Evolutionary conservation across 176 grass and related monocot genomes (phyloP).

Genomic region (Alopecurus myosuroides): DNA sequence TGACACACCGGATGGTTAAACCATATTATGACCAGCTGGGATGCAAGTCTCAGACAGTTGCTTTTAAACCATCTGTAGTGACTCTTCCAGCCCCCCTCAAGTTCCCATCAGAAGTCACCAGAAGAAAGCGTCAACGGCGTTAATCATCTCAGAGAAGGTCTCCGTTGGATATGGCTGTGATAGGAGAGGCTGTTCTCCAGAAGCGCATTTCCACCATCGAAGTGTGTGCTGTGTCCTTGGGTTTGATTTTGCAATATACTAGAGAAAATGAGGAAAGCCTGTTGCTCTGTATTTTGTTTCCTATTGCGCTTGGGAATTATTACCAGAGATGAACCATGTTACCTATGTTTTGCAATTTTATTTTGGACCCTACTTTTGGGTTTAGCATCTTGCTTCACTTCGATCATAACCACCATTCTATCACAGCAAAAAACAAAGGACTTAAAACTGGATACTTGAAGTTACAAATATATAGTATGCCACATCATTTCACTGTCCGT

Average conservation of each 20-base stretch:
- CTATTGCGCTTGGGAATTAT: neutral
- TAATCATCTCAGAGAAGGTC: neutral
- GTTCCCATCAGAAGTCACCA: slow-evolving; percentile 38
- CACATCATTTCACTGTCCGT: neutral
- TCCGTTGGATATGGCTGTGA: neutral
- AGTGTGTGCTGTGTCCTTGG: neutral
- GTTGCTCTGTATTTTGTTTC: neutral
- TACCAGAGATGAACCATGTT: neutral
- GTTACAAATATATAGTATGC: neutral
- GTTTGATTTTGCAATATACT: neutral
- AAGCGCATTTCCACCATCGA: neutral
- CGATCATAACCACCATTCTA: neutral
- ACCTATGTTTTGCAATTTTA: neutral
- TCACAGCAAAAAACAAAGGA: neutral
- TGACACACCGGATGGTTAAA: slow-evolving; percentile 47
- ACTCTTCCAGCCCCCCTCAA: slow-evolving; percentile 68
- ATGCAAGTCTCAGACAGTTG: slow-evolving; percentile 36
- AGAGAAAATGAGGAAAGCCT: neutral
- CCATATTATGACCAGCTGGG: slow-evolving; percentile 81
- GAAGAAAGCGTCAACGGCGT: neutral
- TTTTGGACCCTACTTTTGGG: neutral
- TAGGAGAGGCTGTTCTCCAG: neutral
- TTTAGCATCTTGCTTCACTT: neutral
- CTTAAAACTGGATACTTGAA: neutral
- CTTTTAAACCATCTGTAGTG: slow-evolving; percentile 6